Evolutionary conservation across 1,284 basidiomycete species (phyloP).

Genomic region (Ceratorhiza oryzae-sativae): DNA sequence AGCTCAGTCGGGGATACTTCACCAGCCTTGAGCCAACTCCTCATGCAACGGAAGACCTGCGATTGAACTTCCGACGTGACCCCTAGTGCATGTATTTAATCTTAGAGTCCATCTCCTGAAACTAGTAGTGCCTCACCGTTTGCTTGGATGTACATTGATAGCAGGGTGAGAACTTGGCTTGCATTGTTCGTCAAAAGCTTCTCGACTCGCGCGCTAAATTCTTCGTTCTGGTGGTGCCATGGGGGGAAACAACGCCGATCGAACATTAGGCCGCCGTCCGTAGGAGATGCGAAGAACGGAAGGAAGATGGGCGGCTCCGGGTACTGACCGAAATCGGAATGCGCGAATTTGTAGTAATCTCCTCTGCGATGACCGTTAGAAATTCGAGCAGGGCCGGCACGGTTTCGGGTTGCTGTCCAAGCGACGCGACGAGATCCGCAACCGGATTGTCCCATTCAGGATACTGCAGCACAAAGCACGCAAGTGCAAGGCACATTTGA

Average conservation of each 20-base stretch:
- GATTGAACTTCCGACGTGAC: conserved; percentile 83
- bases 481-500: conserved; percentile 88
- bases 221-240: conserved; percentile 67
- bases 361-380: conserved; percentile 90
- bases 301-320: conserved; percentile 19
- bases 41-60: conserved; percentile 86
- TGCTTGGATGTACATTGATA: conserved; percentile 91
- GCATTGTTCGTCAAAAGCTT: conserved; percentile 77
- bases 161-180: conserved; percentile 74
- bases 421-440: conserved; percentile 81
- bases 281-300: conserved; percentile 32
- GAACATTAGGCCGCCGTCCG: conserved; percentile 39
- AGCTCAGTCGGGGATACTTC: conserved; percentile 76
- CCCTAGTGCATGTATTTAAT: conserved; percentile 58
- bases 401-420: conserved; percentile 83
- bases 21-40: conserved; percentile 88
- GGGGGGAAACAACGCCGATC: conserved; percentile 34
- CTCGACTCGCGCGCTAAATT: conserved; percentile 72
- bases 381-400: conserved; percentile 90
- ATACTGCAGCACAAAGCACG: conserved; percentile 91
- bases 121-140: conserved; percentile 64
- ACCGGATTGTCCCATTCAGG: conserved; percentile 88
- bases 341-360: conserved; percentile 83
- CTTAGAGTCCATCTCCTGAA: background rate
- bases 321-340: conserved; percentile 84